Evolutionary conservation across 257 asterid genomes (phyloP), one percentile per base, ranked within the genome.

Genomic region (Penstemon davidsonii): DNA sequence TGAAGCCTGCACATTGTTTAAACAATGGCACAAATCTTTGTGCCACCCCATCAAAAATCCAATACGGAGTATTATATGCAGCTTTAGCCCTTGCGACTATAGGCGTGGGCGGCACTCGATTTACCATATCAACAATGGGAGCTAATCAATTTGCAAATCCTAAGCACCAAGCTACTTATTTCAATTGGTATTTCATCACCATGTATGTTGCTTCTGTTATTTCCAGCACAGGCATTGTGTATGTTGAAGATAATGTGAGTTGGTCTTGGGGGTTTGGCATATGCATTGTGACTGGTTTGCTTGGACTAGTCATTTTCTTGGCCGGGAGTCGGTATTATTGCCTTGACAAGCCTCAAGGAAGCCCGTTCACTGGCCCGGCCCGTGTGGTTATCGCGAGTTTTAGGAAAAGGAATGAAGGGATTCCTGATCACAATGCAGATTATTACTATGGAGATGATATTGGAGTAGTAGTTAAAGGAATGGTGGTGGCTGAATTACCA

Each of bases 201-300:
- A 10, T 65, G 13, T 79, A 83, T 13, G 3, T 50, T 2, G 54
- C 76, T 33, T 4, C 67, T 3, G 49, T 81, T 15, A 4, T 78
- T 46, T 55, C 80, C 0, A 4, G 69, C 15, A 83, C 83, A 3
- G 84, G 55, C 33, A 69, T 83, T 40, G 87, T 86, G 1, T 76
- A 75, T 3, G 78, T 86, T 15, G 78, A 86, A 69, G 87, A 83
- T 55, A 81, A 57, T 12, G 60, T 83, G 54, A 75, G 88, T 19
- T 83, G 91, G 91, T 58, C 50, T 15, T 65, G 57, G 64, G 88
- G 88, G 0, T 77, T 81, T 5, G 72, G 81, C 4, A 67, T 85
- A 3, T 45, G 78, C 25, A 47, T 55, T 0, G 65, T 43, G 1
- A 74, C 66, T 0, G 82, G 78, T 11, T 18, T 70, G 47, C 10